Evolutionary conservation across 257 asterid genomes (phyloP), one percentile per base, ranked within the genome.

Genomic region (Solanum clarkiae): DNA sequence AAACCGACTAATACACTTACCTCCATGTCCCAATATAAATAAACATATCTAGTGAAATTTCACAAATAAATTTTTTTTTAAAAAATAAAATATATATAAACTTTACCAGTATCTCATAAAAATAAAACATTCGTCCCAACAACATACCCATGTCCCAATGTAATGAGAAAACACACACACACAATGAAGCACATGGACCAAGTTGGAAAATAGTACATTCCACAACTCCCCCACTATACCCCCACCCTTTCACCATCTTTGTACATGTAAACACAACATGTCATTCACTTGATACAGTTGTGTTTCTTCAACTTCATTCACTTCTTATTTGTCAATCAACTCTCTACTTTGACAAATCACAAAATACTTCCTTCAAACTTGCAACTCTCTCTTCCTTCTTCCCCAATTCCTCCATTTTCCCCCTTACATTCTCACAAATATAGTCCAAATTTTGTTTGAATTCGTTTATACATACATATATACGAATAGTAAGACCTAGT

Each of bases 251-350:
- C 60, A 22, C 49, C 40, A 40, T 69, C 53, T 40, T 40, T 69
- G 53, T 47, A 75, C 60, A 49, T 49, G 60, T 75, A 75, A 32
- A 75, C 81, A 75, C 18, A 47, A 22, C 10, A 75, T 75, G 40
- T 49, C 81, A 75, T 75, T 22, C 60, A 24, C 60, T 49, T 75
- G 12, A 15, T 8, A 75, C 81, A 75, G 81, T 49, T 75, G 60
- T 75, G 81, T 75, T 49, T 49, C 60, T 75, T 75, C 42, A 22
- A 49, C 42, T 75, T 47, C 59, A 13, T 44, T 12, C 17, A 71
- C 80, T 71, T 47, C 59, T 45, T 45, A 45, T 72, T 72, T 74
- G 8, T 7, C 40, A 13, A 26, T 65, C 72, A 72, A 44, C 12
- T 45, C 40, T 75, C 13, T 44, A 22, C 49, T 32, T 12, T 14